Evolutionary conservation across 441 rosid genomes (phyloP).

Genomic region (Croton setiger): DNA sequence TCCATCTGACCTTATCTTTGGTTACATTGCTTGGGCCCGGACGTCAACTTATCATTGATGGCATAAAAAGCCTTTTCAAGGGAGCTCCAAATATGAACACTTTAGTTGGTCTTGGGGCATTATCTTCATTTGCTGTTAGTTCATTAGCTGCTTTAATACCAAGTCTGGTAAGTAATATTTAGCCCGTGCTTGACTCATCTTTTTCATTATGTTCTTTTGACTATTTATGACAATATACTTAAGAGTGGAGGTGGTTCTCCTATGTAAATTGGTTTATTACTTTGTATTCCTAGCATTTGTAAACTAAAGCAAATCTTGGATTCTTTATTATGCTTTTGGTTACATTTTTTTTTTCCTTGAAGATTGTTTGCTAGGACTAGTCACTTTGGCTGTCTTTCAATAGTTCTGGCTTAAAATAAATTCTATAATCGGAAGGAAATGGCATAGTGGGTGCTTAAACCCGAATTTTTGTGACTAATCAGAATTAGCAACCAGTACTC

Average conservation of each 20-base stretch:
- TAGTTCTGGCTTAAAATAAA: background rate
- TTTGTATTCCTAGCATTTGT: background rate
- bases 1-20: slow-evolving; percentile 83
- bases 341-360: background rate
- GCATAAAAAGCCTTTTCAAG: slow-evolving; percentile 72
- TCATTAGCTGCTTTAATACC: slow-evolving; percentile 84
- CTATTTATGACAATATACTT: background rate
- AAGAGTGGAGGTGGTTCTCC: background rate
- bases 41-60: slow-evolving; percentile 80
- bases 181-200: slow-evolving; percentile 8
- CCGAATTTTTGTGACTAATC: background rate
- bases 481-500: background rate
- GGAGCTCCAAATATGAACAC: slow-evolving; percentile 98
- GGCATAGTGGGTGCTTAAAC: background rate
- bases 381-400: background rate
- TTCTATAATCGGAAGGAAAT: background rate
- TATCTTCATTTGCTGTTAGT: slow-evolving; percentile 93
- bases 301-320: background rate
- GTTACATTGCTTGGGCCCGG: slow-evolving; percentile 97
- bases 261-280: background rate
- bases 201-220: background rate
- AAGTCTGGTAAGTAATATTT: slow-evolving; percentile 51
- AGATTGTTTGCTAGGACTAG: background rate
- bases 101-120: slow-evolving; percentile 94
- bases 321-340: background rate